Evolutionary conservation across 495 filamentous ascomycete genomes (phyloP).

Genomic region (Xylaria curta): DNA sequence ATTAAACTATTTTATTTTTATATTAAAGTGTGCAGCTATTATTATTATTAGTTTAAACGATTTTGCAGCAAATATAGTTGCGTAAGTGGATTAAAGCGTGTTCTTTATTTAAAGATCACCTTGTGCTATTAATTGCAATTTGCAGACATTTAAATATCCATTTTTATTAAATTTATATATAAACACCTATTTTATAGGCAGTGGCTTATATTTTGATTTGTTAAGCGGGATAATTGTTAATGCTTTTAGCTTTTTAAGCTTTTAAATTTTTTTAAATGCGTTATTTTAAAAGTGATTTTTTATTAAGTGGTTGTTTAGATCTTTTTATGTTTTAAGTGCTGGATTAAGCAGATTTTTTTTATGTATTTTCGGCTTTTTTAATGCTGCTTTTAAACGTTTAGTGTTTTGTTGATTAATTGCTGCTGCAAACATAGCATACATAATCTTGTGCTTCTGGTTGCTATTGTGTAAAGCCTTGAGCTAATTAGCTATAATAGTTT

Average conservation of each 20-base stretch:
- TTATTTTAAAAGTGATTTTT: background rate
- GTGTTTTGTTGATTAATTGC: background rate
- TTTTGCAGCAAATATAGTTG: background rate
- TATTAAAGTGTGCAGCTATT: background rate
- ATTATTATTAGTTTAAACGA: background rate
- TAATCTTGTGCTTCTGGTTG: background rate
- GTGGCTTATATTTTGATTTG: background rate
- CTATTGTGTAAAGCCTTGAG: no score
- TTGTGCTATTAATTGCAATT: background rate
- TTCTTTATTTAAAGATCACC: background rate
- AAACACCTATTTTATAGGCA: background rate
- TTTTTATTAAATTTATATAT: constrained; percentile 14
- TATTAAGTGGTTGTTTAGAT: background rate
- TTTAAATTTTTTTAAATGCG: background rate
- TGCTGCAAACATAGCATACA: background rate
- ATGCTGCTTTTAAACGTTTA: background rate
- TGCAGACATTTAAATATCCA: background rate
- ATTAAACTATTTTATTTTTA: background rate
- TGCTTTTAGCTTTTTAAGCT: background rate
- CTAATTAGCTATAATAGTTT: background rate
- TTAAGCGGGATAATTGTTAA: background rate
- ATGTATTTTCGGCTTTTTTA: background rate
- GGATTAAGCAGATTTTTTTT: background rate
- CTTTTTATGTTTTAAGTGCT: background rate
- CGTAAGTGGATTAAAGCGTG: background rate